Conservation (phyloP, 2,329 filamentous ascomycete species). For the Neonectria coccinea region DNA sequence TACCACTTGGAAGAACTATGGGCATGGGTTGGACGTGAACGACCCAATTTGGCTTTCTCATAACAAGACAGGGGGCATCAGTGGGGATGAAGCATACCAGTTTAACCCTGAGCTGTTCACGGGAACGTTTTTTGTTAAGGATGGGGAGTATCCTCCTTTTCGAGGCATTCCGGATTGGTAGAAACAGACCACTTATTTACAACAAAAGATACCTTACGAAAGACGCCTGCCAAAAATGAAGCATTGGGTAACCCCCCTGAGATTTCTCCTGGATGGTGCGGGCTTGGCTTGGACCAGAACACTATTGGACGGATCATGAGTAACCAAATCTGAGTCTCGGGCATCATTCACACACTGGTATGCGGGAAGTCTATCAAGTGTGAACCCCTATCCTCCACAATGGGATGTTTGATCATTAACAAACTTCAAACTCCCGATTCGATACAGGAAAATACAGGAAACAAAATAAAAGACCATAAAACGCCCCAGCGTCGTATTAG, state of each 20-base stretch:
- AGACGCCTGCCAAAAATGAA: neutral
- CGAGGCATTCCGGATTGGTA: neutral
- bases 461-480: no score
- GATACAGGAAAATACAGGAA: no score
- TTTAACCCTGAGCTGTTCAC: neutral
- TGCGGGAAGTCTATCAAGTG: no score
- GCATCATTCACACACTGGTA: no score
- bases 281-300: no score
- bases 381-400: no score
- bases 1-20: neutral
- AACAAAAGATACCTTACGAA: neutral
- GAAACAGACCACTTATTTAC: neutral
- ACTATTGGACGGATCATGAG: no score
- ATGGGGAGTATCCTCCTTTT: neutral
- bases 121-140: neutral
- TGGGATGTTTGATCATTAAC: no score
- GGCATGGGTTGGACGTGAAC: neutral
- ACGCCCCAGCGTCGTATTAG: neutral
- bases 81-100: neutral
- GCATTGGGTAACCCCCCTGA: neutral
- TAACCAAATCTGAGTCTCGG: no score
- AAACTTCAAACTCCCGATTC: no score
- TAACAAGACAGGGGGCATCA: neutral
- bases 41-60: neutral
- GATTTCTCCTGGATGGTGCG: neutral